Evolutionary conservation across 768 basidiomycete species (phyloP).

Genomic region (Leccinum truebloodii): DNA sequence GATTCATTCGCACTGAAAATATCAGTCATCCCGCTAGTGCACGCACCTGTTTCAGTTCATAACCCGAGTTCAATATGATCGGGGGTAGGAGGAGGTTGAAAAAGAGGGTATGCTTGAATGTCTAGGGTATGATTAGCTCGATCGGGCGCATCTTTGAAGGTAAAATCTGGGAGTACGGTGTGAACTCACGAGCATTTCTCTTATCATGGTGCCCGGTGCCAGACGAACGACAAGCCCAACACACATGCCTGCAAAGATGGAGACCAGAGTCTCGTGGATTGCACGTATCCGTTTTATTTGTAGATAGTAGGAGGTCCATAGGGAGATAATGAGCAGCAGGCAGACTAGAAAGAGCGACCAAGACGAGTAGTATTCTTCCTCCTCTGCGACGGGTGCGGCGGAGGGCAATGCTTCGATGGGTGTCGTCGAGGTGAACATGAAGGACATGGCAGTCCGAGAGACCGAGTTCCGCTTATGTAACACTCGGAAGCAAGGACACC

Average conservation of each 20-base stretch:
- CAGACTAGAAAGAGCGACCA: constrained; percentile 95
- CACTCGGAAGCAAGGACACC: not conserved
- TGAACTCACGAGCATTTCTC: constrained; percentile 93
- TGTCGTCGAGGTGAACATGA: constrained; percentile 39
- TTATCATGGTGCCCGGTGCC: constrained; percentile 90
- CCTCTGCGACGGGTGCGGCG: constrained; percentile 51
- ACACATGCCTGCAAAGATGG: constrained; percentile 94
- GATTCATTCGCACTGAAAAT: not conserved
- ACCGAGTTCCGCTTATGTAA: constrained; percentile 20
- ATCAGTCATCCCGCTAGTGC: not conserved
- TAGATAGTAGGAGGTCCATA: constrained; percentile 96
- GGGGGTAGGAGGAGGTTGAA: constrained; percentile 98
- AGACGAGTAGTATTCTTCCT: constrained; percentile 89
- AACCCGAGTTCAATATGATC: constrained; percentile 97
- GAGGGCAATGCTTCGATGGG: constrained; percentile 31
- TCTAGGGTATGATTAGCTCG: constrained; percentile 48
- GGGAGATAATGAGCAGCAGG: constrained; percentile 87
- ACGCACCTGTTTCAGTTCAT: constrained; percentile 91
- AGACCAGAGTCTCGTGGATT: constrained; percentile 94
- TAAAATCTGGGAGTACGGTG: not conserved
- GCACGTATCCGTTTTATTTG: constrained; percentile 96
- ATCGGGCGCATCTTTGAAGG: not conserved
- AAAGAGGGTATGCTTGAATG: constrained; percentile 95
- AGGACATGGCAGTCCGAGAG: constrained; percentile 33
- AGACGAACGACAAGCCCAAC: constrained; percentile 91